phyloP scores from a whole-genome alignment of 1,284 basidiomycete genomes.

The Rhodotorula sp. region DNA sequence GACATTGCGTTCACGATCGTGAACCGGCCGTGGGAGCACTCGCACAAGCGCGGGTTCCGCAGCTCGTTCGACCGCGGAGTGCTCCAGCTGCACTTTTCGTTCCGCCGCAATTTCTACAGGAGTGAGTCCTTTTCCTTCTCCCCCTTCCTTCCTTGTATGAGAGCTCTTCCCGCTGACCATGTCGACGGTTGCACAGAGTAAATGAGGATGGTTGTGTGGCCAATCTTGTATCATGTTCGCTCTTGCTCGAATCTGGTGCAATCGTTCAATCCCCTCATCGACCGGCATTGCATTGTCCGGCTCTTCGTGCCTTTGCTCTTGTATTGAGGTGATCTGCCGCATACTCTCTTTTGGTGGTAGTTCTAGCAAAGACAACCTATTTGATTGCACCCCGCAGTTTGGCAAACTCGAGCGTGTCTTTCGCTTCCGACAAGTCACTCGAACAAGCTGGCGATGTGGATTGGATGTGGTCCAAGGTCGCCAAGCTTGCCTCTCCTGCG shows the following conservation, averaged over 20 bases:
- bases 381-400: too few relatives aligned
- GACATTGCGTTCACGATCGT: constrained; percentile 98
- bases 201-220: background rate
- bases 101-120: constrained; percentile 40
- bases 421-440: too few relatives aligned
- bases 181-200: background rate
- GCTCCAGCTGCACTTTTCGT: constrained; percentile 50
- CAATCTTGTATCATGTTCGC: background rate
- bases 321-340: too few relatives aligned
- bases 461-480: constrained; percentile 27
- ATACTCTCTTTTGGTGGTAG: too few relatives aligned
- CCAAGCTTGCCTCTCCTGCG: constrained; percentile 26
- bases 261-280: background rate
- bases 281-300: background rate
- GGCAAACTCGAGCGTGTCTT: too few relatives aligned
- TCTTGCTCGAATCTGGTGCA: too few relatives aligned
- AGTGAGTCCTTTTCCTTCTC: background rate
- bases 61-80: constrained; percentile 60
- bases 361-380: too few relatives aligned
- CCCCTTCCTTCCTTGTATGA: too few relatives aligned
- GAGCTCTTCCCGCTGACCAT: background rate
- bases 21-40: constrained; percentile 96
- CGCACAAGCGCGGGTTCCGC: constrained; percentile 63
- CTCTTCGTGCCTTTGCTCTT: too few relatives aligned
- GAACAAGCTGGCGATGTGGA: too few relatives aligned